Percentiles rank a stretch among this genome's conserved stretches.
Conservation (phyloP, 345 rosid genomes). For the Erucastrum elatum region DNA sequence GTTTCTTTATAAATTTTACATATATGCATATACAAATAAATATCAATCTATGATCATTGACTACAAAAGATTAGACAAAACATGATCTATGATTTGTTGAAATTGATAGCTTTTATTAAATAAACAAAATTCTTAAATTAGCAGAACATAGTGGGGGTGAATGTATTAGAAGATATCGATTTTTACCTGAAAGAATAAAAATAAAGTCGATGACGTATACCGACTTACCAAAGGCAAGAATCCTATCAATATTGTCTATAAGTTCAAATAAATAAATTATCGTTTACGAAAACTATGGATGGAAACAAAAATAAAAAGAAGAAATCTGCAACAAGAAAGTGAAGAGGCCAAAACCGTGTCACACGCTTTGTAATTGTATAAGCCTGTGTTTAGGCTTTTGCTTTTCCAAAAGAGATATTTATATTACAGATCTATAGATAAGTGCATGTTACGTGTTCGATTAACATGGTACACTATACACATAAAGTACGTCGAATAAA, state of each 20-base stretch:
- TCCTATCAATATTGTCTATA: constrained; percentile 18
- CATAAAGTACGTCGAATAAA: constrained; percentile 1
- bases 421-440: constrained; percentile 14
- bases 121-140: background rate
- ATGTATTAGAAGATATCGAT: constrained; percentile 22
- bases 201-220: constrained; percentile 30
- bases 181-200: constrained; percentile 30
- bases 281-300: constrained; percentile 3
- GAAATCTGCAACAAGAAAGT: constrained; percentile 33
- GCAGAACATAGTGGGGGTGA: constrained; percentile 9
- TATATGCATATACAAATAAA: background rate
- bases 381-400: constrained; percentile 39
- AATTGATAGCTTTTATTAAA: background rate
- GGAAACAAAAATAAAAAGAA: constrained; percentile 37
- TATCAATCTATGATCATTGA: background rate
- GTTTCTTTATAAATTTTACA: background rate
- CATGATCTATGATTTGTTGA: background rate
- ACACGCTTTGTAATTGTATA: constrained; percentile 47
- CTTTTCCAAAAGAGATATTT: constrained; percentile 46
- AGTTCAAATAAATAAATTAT: constrained; percentile 16
- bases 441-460: constrained; percentile 33
- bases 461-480: constrained; percentile 24
- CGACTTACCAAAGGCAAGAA: constrained; percentile 37
- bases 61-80: background rate
- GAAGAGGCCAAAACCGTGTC: constrained; percentile 63